Percentiles rank a stretch among this genome's conserved stretches.
phyloP scores from a whole-genome alignment of 257 asterid species.

The Solanum bulbocastanum region DNA sequence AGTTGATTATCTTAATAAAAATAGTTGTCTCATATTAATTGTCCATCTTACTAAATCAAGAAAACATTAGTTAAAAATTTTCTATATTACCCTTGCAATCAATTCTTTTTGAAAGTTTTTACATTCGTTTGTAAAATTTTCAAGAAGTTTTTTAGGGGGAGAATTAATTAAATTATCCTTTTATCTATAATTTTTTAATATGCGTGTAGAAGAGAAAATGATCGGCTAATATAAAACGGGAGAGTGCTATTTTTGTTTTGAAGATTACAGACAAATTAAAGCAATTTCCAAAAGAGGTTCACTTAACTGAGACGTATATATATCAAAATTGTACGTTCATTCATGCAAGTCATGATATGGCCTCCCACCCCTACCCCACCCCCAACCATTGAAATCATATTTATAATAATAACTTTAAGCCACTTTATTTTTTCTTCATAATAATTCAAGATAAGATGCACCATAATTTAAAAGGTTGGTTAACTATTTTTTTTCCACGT shows the following conservation, averaged over 20 bases:
- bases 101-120: no score
- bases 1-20: no score
- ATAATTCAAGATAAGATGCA: background rate
- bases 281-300: background rate
- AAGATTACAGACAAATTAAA: background rate
- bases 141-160: rapidly evolving
- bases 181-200: no score
- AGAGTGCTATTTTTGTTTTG: background rate
- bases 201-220: no score
- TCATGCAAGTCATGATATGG: background rate
- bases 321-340: background rate
- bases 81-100: background rate
- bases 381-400: background rate
- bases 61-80: no score
- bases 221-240: no score
- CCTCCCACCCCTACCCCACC: background rate
- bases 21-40: no score
- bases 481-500: background rate
- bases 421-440: background rate
- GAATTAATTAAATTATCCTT: no score
- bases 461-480: background rate
- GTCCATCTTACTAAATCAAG: background rate
- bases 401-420: background rate
- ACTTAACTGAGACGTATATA: background rate
- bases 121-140: no score